Percentiles rank a stretch among this genome's conserved stretches.
phyloP scores from a whole-genome alignment of 1,139 yeast genomes.

The Pichia sp. region DNA sequence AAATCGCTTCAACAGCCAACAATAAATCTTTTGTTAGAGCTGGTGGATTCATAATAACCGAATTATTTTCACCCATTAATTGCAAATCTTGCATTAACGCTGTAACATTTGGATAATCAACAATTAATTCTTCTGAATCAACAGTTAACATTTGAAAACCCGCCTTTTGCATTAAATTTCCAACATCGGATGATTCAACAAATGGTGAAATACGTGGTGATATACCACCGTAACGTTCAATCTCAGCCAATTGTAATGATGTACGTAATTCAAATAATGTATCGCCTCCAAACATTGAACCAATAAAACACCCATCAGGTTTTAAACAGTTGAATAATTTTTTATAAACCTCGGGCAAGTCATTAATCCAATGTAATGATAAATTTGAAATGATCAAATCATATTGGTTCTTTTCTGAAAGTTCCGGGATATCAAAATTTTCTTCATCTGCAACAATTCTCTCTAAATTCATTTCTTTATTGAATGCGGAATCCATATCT shows the following conservation, averaged over 20 bases:
- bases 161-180: conserved; percentile 63
- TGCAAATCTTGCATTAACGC: conserved; percentile 67
- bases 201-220: conserved; percentile 78
- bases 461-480: conserved; percentile 39
- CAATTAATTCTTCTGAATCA: conserved; percentile 78
- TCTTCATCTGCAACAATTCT: conserved; percentile 66
- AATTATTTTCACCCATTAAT: conserved; percentile 80
- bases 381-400: conserved; percentile 74
- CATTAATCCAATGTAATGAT: conserved; percentile 82
- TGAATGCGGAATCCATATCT: conserved; percentile 38
- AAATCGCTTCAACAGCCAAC: conserved; percentile 71
- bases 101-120: conserved; percentile 71
- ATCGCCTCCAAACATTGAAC: conserved; percentile 81
- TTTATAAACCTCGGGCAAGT: conserved; percentile 57
- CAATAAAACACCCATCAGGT: conserved; percentile 82
- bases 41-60: conserved; percentile 52
- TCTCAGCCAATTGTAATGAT: conserved; percentile 72
- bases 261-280: conserved; percentile 77
- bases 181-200: conserved; percentile 73
- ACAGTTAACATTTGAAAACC: conserved; percentile 76
- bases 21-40: conserved; percentile 58
- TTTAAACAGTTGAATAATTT: conserved; percentile 56
- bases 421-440: conserved; percentile 36
- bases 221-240: conserved; percentile 73
- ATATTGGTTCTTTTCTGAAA: conserved; percentile 38